These are phyloP conservation scores for Serendipita sp. DNA, from an alignment of 1,284 basidiomycete species.

Conservation along the genomic window DNA sequence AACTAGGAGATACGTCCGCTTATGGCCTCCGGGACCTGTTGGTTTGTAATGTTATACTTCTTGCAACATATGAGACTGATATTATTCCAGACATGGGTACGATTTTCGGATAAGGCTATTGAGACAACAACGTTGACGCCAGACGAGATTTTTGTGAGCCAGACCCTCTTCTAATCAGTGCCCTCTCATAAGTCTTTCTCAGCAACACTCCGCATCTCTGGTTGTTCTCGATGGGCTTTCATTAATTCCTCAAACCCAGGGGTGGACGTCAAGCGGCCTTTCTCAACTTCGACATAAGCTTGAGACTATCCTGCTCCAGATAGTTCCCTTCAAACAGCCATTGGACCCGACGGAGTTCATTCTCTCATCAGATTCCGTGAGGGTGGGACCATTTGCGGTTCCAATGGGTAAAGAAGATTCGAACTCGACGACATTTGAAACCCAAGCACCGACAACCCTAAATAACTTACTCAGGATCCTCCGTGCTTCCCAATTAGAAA, in stretches of 20 bases:
- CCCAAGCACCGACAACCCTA: conserved; percentile 78
- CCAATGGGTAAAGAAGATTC: conserved; percentile 35
- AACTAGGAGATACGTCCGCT: conserved; percentile 53
- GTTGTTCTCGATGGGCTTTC: conserved; percentile 74
- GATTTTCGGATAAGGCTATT: conserved; percentile 64
- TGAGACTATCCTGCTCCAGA: conserved; percentile 13
- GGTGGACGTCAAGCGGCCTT: conserved; percentile 26
- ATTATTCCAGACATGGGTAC: conserved; percentile 68
- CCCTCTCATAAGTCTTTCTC: background rate
- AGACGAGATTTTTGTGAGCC: conserved; percentile 61
- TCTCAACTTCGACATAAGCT: conserved; percentile 37
- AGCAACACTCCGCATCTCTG: conserved; percentile 84
- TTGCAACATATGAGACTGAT: conserved; percentile 8
- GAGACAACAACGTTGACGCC: conserved; percentile 27
- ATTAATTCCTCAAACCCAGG: conserved; percentile 37
- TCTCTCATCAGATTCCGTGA: conserved; percentile 22
- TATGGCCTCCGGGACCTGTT: conserved; percentile 81
- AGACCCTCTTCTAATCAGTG: conserved; percentile 10
- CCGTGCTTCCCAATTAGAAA: conserved; percentile 78
- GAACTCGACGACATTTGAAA: conserved; percentile 43
- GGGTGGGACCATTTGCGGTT: conserved; percentile 68
- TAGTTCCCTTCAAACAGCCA: background rate
- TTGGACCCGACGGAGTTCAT: background rate
- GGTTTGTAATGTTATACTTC: conserved; percentile 30
- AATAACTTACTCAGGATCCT: conserved; percentile 84